Percentiles rank a stretch among this genome's conserved stretches.
These are phyloP conservation scores for Leishmania guyanensis DNA, from an alignment of 208 protist species.

Conservation along the genomic window DNA sequence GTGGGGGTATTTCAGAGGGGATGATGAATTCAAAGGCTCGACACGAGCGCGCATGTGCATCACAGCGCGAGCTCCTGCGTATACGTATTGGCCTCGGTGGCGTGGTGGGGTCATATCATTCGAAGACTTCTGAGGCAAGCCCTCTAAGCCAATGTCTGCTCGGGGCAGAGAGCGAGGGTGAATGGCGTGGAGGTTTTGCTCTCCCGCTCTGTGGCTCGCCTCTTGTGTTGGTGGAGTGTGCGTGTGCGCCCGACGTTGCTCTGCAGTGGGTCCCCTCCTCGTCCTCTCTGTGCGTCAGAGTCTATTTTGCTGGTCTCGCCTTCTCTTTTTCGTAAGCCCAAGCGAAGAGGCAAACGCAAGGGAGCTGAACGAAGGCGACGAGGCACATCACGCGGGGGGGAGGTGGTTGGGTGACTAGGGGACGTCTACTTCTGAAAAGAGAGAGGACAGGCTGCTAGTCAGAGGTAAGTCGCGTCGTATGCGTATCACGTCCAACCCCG, in stretches of 20 bases:
- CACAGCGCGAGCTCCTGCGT: too few relatives aligned
- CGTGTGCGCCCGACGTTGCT: too few relatives aligned
- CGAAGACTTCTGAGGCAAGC: not conserved
- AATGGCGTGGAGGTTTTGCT: not conserved
- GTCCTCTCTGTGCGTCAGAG: too few relatives aligned
- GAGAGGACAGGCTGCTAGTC: not conserved
- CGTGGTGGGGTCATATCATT: not conserved
- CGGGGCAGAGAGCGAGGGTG: too few relatives aligned
- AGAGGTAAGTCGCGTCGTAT: not conserved
- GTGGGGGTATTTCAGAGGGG: not conserved
- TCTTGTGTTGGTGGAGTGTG: too few relatives aligned
- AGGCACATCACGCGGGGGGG: not conserved
- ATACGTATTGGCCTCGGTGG: not conserved
- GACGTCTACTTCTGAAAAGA: not conserved
- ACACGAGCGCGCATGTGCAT: too few relatives aligned
- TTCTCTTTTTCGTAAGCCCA: not conserved
- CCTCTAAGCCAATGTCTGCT: not conserved
- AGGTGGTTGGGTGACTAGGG: not conserved
- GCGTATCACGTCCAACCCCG: not conserved
- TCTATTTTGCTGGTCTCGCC: not conserved
- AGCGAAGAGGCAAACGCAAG: too few relatives aligned
- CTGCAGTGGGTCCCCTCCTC: too few relatives aligned
- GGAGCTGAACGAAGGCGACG: not conserved
- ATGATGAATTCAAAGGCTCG: not conserved
- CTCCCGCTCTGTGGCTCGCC: too few relatives aligned